A percentile compares a stretch with the other conserved stretches of the same genome.
These are phyloP conservation scores for Papilionanthe hybrid DNA, from an alignment of 116 monocot species.

Conservation along the genomic window DNA sequence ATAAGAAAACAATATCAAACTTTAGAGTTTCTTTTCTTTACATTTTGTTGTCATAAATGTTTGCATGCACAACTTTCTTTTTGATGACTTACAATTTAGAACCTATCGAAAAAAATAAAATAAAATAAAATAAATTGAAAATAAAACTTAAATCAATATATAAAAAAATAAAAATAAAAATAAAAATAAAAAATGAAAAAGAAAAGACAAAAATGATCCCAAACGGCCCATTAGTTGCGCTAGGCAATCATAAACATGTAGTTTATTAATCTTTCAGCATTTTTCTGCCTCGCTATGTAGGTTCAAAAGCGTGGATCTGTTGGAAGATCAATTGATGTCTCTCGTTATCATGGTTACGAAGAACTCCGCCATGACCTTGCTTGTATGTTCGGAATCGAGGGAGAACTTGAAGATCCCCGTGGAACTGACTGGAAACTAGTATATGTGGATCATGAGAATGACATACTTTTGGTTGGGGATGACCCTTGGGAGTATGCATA, in stretches of 20 bases:
- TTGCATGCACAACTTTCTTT: too few relatives aligned
- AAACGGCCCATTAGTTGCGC: too few relatives aligned
- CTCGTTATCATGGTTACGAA: conserved; percentile 68
- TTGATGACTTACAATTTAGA: too few relatives aligned
- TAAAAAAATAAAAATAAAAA: too few relatives aligned
- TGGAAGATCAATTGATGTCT: conserved; percentile 83
- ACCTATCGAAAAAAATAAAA: too few relatives aligned
- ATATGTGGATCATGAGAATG: conserved; percentile 93
- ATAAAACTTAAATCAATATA: too few relatives aligned
- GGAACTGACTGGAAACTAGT: conserved; percentile 92
- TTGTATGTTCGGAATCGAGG: conserved; percentile 88
- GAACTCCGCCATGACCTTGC: conserved; percentile 83
- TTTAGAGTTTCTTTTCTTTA: too few relatives aligned
- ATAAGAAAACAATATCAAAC: too few relatives aligned
- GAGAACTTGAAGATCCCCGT: conserved; percentile 71
- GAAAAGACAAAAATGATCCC: neutral
- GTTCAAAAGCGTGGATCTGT: conserved; percentile 96
- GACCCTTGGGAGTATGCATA: conserved; percentile 94
- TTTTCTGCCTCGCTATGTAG: conserved; percentile 19
- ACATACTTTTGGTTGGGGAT: conserved; percentile 88
- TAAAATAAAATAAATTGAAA: too few relatives aligned
- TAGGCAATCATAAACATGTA: neutral
- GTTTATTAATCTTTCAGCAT: neutral
- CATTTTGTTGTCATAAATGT: too few relatives aligned
- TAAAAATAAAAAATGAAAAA: too few relatives aligned